A percentile compares a stretch with the other conserved stretches of the same genome.
Evolutionary conservation across 2,329 filamentous ascomycete genomes (phyloP).

Genomic region (Penicillium sp.): DNA sequence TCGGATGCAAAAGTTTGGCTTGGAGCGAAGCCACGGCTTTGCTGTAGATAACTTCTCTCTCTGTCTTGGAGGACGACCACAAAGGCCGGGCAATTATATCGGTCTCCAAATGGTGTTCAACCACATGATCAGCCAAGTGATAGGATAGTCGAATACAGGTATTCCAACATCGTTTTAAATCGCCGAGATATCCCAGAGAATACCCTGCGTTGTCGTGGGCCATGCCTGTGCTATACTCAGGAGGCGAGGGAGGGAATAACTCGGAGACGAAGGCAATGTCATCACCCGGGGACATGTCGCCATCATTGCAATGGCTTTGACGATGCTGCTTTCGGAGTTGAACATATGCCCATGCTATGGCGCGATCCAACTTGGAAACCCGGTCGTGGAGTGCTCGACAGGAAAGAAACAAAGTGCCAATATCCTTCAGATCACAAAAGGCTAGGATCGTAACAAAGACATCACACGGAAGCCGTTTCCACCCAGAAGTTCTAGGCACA

Average conservation of each 20-base stretch:
- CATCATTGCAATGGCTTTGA: not conserved
- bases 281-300: constrained; percentile 15
- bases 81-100: constrained; percentile 12
- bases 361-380: constrained; percentile 15
- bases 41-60: constrained; percentile 21
- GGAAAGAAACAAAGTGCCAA: constrained; percentile 16
- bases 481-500: constrained; percentile 11
- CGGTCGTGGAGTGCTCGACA: constrained; percentile 17
- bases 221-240: constrained; percentile 16
- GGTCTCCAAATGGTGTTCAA: constrained; percentile 19
- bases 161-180: constrained; percentile 21
- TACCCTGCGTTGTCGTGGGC: constrained; percentile 19
- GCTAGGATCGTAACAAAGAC: constrained; percentile 16
- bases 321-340: constrained; percentile 8
- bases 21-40: constrained; percentile 19
- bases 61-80: constrained; percentile 21
- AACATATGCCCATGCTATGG: constrained; percentile 21
- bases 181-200: constrained; percentile 21
- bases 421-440: constrained; percentile 17
- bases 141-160: constrained; percentile 23
- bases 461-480: constrained; percentile 17
- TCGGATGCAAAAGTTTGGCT: constrained; percentile 15
- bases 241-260: constrained; percentile 23
- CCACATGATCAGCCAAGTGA: constrained; percentile 19
- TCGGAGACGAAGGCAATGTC: constrained; percentile 22